These are phyloP conservation scores for Hanseniaspora guilliermondii DNA, from an alignment of 805 yeast genomes.

Conservation along the genomic window DNA sequence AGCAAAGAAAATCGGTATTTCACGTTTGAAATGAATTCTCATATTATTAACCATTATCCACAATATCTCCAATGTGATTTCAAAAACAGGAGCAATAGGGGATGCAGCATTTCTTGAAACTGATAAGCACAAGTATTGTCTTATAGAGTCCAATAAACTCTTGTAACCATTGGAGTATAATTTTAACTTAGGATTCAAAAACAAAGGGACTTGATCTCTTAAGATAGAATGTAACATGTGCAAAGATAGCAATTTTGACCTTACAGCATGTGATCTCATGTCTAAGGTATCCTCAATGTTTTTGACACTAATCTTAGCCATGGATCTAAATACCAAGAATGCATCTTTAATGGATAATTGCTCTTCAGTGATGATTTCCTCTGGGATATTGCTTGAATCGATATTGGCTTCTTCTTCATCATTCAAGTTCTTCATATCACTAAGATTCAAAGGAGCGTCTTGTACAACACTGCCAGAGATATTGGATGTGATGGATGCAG, in stretches of 20 bases:
- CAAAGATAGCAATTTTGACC: slow-evolving; percentile 79
- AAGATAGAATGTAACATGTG: slow-evolving; percentile 79
- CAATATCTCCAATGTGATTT: slow-evolving; percentile 80
- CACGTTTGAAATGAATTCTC: slow-evolving; percentile 79
- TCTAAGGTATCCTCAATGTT: slow-evolving; percentile 66
- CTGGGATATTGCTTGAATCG: slow-evolving; percentile 28
- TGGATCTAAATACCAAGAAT: slow-evolving; percentile 79
- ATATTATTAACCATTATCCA: slow-evolving; percentile 78
- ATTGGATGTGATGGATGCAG: not conserved
- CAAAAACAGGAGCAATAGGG: slow-evolving; percentile 81
- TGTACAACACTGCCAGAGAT: slow-evolving; percentile 21
- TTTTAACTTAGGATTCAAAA: slow-evolving; percentile 46
- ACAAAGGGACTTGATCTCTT: slow-evolving; percentile 72
- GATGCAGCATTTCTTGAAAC: slow-evolving; percentile 88
- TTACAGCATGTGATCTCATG: slow-evolving; percentile 81
- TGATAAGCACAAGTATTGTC: slow-evolving; percentile 71
- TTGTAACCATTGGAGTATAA: slow-evolving; percentile 42
- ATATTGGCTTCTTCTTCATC: slow-evolving; percentile 46
- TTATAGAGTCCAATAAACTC: slow-evolving; percentile 59
- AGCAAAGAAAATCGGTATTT: slow-evolving; percentile 82
- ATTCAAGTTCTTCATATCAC: slow-evolving; percentile 44
- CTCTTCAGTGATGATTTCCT: slow-evolving; percentile 36
- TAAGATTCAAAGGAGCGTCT: slow-evolving; percentile 40
- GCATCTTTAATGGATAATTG: slow-evolving; percentile 80
- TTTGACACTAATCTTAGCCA: slow-evolving; percentile 86